Evolutionary conservation across 2,329 filamentous ascomycete species (phyloP).

Genomic region (Aspergillus fumigatus): DNA sequence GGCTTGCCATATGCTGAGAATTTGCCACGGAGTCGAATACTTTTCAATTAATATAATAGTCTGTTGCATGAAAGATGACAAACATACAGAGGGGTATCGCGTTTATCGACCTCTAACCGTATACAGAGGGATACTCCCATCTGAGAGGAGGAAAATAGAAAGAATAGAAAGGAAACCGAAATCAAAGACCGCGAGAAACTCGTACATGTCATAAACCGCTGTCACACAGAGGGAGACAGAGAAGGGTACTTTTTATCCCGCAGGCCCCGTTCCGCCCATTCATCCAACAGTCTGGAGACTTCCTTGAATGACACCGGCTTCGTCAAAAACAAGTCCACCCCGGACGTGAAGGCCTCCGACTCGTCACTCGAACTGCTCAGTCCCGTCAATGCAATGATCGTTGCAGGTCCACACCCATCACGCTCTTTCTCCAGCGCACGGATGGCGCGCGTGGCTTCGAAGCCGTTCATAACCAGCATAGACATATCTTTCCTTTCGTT

Average conservation of each 20-base stretch:
- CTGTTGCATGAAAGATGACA: too few relatives aligned
- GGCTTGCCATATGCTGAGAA: too few relatives aligned
- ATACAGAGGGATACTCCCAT: background rate
- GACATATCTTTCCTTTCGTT: constrained; percentile 33
- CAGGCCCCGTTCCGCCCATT: constrained; percentile 23
- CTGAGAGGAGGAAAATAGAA: background rate
- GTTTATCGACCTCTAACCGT: background rate
- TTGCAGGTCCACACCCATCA: too few relatives aligned
- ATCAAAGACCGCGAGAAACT: background rate
- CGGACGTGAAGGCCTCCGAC: constrained; percentile 39
- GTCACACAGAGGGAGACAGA: too few relatives aligned
- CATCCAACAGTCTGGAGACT: constrained; percentile 36
- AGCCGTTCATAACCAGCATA: constrained; percentile 48
- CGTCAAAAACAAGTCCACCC: constrained; percentile 45
- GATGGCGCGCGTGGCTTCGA: constrained; percentile 44
- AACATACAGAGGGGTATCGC: background rate
- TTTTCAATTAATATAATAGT: too few relatives aligned
- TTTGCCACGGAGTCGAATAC: too few relatives aligned
- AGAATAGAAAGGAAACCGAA: too few relatives aligned
- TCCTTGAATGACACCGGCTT: constrained; percentile 45
- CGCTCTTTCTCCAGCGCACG: too few relatives aligned
- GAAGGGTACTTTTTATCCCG: background rate
- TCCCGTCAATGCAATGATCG: constrained; percentile 44
- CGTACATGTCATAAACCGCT: too few relatives aligned
- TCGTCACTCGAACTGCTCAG: constrained; percentile 42